Evolutionary conservation across 1,284 basidiomycete species (phyloP), one percentile per base, ranked within the genome.

Genomic region (Moesziomyces parantarcticus): DNA sequence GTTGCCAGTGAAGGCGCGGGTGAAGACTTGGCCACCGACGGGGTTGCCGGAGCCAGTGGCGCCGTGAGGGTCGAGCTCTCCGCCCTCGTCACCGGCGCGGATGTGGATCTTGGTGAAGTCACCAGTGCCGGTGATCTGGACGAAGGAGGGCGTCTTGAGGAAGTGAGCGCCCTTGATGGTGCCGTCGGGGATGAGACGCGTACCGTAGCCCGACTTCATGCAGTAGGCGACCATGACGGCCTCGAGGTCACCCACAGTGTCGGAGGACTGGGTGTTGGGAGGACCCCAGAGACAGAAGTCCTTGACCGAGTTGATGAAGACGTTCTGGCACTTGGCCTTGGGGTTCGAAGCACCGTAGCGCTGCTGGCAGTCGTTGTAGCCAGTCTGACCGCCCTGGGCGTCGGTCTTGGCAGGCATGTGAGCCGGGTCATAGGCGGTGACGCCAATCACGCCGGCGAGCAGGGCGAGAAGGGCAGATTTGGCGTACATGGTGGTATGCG

Each of bases 111-210:
- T 83, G 64, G 82, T 84, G 22, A 85, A 82, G 75, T 85, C 80
- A 39, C 83, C 84, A n/a, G 50, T 50, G 58, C 89, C 91, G 51
- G 89, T 90, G 64, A 91, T 84, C 82, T 92, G 90, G 29, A 92
- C 87, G 78, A 89, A 92, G 80, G 90, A 89, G 21, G 78, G 88
- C 5, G 92, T 88, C 81, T 88, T 86, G 67, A 89, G 86, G 76
- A 89, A 89, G 83, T 92, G 91, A 26, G 89, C 92, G 58, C 89
- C 89, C 21, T 86, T 86, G 81, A 94, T 89, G 25, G 91, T 86
- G 34, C 91, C 92, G 64, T 89, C 87, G 23, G 92, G 92, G 73
- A 94, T 92, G 66, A 92, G 84, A 55, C 90, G 89, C 16, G 90
- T 89, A 56, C 57, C 70, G 60, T 73, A 69, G 26, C 77, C 76